Percentiles rank a stretch among this genome's conserved stretches.
These are phyloP conservation scores for Clarireedia paspali DNA, from an alignment of 2,329 filamentous ascomycete genomes.

Conservation along the genomic window DNA sequence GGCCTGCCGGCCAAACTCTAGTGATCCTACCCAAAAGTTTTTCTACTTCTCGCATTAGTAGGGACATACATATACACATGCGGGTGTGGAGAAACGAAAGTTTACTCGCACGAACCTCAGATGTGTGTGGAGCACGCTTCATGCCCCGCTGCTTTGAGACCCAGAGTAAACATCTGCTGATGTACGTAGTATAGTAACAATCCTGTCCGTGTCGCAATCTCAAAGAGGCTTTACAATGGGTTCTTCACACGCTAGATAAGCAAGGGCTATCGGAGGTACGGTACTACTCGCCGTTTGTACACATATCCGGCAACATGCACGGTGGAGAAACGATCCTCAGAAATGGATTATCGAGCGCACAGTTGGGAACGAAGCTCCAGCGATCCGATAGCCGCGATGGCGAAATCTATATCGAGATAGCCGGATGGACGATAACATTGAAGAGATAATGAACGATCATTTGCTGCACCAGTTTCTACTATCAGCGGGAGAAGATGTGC, in stretches of 20 bases:
- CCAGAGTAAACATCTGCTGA: too few relatives aligned
- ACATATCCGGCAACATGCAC: background rate
- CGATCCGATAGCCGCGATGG: slow-evolving; percentile 2
- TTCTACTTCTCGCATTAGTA: background rate
- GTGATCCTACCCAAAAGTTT: background rate
- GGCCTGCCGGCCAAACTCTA: background rate
- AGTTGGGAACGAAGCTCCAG: background rate
- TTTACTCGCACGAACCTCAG: background rate
- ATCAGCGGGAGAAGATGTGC: too few relatives aligned
- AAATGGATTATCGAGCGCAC: too few relatives aligned
- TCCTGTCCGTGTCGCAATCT: too few relatives aligned
- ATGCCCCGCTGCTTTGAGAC: too few relatives aligned
- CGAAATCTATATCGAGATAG: background rate
- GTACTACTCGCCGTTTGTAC: background rate
- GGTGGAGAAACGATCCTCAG: too few relatives aligned
- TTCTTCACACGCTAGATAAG: too few relatives aligned
- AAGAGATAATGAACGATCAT: background rate
- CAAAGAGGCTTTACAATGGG: too few relatives aligned
- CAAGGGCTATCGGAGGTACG: too few relatives aligned
- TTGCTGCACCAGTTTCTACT: background rate
- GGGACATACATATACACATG: background rate
- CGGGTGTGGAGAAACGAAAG: background rate
- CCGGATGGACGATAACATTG: background rate
- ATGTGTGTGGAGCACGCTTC: background rate
- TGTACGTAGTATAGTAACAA: too few relatives aligned